Evolutionary conservation across 352 stramenopile species (phyloP), one percentile per base, ranked within the genome.

Genomic region (Phytophthora cajani): DNA sequence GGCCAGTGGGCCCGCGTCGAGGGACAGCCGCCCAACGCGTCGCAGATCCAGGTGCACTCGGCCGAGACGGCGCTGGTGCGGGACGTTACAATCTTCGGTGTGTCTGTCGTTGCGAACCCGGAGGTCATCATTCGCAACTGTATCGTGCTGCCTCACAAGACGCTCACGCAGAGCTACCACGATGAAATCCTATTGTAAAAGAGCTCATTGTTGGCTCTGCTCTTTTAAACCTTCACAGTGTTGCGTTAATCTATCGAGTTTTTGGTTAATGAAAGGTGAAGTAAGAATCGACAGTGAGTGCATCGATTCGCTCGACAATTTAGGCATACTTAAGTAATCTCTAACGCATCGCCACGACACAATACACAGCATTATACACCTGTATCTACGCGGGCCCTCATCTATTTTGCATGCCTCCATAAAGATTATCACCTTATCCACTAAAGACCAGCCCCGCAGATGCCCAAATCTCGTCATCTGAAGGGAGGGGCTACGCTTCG

Each of bases 111-210:
- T 36, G 88, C 87, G 2, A 94, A 91, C 62, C 89, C 90, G 0
- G 90, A 97, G 72, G 69, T 97, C 27, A 94, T 96, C 74, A 94
- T 97, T 62, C 90, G 90, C 60, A 97, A 97, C 73, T 97, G 90
- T 55, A 91, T 97, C 65, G 90, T 97, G 30, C 74, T 97, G 17
- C 88, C 88, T 23, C 87, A 95, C 79, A 97, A 97, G 75, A 93
- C 87, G 16, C 85, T 97, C 23, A 90, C 87, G 58, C 82, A 89
- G 72, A 97, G 88, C 78, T 96, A 94, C 68, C 88, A 97, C 72
- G 89, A 96, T 74, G 86, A 97, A 73, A 95, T 97, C 67, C 77
- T 97, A 62, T 82, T 96, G 77, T 97, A 36, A 87, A 83, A 44
- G 54, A 58, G 62, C 32, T 59, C 60, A 61, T 70, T 70, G 60